Base-by-base conservation (phyloP, 2,329 filamentous ascomycete genomes). In the Claviceps pazoutovae region DNA sequence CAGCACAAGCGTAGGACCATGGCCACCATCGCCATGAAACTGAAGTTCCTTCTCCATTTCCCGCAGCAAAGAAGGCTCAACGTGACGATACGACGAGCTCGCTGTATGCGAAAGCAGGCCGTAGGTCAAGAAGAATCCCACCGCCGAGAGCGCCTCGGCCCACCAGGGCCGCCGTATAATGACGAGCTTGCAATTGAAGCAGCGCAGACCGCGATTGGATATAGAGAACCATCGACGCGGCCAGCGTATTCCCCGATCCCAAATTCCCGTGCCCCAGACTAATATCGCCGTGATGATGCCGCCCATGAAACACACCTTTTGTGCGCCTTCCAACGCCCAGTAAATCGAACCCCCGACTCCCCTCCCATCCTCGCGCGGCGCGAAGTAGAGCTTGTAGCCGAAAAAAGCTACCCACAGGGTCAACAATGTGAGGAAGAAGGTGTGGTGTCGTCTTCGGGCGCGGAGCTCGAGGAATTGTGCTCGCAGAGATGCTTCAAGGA, bases 181-280 rank as follows among this genome's bases (percentile, higher is more conserved):
- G 51, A 98, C 89, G 47, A 98, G 83, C 71, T 98, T 97, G 69
- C 89, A 88, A 68, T 98, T 98, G 78, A 97, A 95, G 51, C 80
- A 85, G 55, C 93, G 79, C 56, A 98, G 73, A 13, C 93, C 93
- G 51, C 93, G 78, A 66, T 98, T 98, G 41, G 90, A 86, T 55
- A 90, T 83, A 58, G 78, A 82, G 59, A 97, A 83, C 87, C 93
- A 97, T 58, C 88, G 81, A 51, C 91, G 76, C 48, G 93, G 93
- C 90, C 93, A 97, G 56, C 90, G 80, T 51, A 98, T 84, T 36
- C 93, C 93, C 52, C 91, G 81, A 62, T 97, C 91, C 86, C 91
- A 98, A 66, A 96, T 90, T 30, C 93, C 93, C 0, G 91, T 96
- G 16, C 83, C 90, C 88, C 90, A 96, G 58, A 97, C 84, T 38